Percentiles rank a stretch among this genome's conserved stretches.
These are phyloP conservation scores for Myriosclerotinia duriaeana DNA, from an alignment of 2,329 filamentous ascomycete species.

Conservation along the genomic window DNA sequence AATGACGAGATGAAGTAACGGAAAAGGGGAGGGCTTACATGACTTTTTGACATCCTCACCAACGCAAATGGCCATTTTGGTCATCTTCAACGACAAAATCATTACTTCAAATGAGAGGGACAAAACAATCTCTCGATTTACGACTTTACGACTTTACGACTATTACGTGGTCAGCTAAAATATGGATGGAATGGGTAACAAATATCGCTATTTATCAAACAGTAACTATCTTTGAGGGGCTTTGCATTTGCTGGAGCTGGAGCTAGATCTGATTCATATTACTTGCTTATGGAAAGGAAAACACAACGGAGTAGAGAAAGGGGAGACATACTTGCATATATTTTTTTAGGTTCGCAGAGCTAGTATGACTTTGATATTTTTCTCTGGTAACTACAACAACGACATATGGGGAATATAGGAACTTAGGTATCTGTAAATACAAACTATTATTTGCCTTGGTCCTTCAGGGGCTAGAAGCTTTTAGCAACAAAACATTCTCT, in stretches of 20 bases:
- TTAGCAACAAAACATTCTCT: neutral
- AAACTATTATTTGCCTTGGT: constrained; percentile 7
- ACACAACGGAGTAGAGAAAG: neutral
- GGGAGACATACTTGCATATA: constrained; percentile 13
- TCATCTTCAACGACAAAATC: constrained; percentile 2
- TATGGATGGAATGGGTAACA: constrained; percentile 11
- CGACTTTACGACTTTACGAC: constrained; percentile 11
- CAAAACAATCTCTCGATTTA: neutral
- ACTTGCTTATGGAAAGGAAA: constrained; percentile 1
- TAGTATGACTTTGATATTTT: neutral
- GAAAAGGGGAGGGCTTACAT: neutral
- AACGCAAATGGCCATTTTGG: neutral
- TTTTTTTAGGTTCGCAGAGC: constrained; percentile 17
- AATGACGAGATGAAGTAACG: neutral
- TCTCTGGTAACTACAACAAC: neutral
- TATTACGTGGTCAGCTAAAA: neutral
- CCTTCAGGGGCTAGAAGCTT: constrained; percentile 3
- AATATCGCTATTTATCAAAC: constrained; percentile 19
- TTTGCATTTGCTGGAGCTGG: constrained; percentile 8
- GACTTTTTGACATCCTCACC: neutral
- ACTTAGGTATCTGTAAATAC: constrained; percentile 19
- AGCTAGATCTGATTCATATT: neutral
- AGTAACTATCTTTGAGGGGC: constrained; percentile 12
- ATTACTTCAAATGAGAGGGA: constrained; percentile 1
- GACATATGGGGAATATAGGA: neutral